Evolutionary conservation across 352 stramenopile species (phyloP), one percentile per base, ranked within the genome.

Genomic region (Phytopythium kandeliae): DNA sequence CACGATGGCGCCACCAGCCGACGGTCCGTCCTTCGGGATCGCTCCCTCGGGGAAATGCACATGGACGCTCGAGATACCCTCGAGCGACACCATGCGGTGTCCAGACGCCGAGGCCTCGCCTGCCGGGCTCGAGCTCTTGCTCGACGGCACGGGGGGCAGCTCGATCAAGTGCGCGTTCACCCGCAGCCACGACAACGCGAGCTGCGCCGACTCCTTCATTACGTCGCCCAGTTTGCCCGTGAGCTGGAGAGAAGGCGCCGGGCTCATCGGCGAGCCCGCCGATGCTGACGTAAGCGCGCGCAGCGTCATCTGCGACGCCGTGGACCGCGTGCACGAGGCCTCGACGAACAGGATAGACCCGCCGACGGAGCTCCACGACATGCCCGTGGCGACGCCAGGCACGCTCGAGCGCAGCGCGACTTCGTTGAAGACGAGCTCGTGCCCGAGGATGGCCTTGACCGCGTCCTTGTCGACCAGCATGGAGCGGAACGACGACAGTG

Each of bases 1-100:
- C 13, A 94, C 81, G 48, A 96, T 96, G 1, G 89, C 85, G 8
- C 88, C 71, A 17, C 86, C 89, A 5, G 89, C 86, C 4, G 83
- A 96, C 12, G 89, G 87, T 5, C 89, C 86, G 48, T 97, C 89
- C 55, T 97, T 97, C 6, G 86, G 77, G 22, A 92, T 93, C 10
- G 85, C 89, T 37, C 85, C 89, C 62, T 94, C 85, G 0, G 89
- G 88, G 34, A 97, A 93, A 54, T 96, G 86, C 4, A 96, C 64
- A 51, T 97, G 86, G 8, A 97, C 65, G 48, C 88, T 81, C 8
- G 71, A 77, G 41, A 90, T 71, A 19, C 60, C 63, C 38, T 88
- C 59, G 30, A 89, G 42, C 4, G 73, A 83, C 28, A 84, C 45
- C 12, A 59, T 37, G n/a, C 61, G 65, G 4, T 51, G 53, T 25